A percentile compares a stretch with the other conserved stretches of the same genome.
Conservation (phyloP, 73 alveolate genomes). For the Tetrahymena elliotti region DNA sequence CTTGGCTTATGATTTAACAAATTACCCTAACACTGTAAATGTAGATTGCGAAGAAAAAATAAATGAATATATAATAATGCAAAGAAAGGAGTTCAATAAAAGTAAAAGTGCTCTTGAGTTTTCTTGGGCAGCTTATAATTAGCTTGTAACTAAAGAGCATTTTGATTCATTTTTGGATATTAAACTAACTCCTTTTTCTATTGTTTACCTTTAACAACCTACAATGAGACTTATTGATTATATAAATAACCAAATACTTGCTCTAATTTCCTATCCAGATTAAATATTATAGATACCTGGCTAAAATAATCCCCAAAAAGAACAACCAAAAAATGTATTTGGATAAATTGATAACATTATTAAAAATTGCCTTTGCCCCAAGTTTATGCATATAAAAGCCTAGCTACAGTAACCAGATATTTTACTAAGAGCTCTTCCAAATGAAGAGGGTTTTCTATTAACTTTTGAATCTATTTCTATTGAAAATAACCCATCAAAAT, state of each 20-base stretch:
- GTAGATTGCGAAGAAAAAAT: neutral
- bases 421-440: neutral
- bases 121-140: neutral
- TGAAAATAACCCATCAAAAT: neutral
- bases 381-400: neutral
- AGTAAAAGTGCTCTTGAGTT: neutral
- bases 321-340: neutral
- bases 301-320: neutral
- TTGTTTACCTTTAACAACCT: neutral
- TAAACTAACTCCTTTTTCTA: neutral
- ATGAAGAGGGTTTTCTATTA: neutral
- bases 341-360: neutral
- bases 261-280: neutral
- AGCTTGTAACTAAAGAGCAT: neutral
- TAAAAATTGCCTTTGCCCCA: neutral
- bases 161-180: neutral
- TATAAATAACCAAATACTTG: neutral
- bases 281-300: neutral
- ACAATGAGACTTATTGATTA: neutral
- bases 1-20: neutral
- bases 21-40: neutral
- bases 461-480: neutral
- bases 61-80: neutral
- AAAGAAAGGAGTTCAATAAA: neutral
- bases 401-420: neutral